These are phyloP conservation scores for Wickerhamomyces sydowiorum DNA, from an alignment of 805 yeast genomes.

Conservation along the genomic window DNA sequence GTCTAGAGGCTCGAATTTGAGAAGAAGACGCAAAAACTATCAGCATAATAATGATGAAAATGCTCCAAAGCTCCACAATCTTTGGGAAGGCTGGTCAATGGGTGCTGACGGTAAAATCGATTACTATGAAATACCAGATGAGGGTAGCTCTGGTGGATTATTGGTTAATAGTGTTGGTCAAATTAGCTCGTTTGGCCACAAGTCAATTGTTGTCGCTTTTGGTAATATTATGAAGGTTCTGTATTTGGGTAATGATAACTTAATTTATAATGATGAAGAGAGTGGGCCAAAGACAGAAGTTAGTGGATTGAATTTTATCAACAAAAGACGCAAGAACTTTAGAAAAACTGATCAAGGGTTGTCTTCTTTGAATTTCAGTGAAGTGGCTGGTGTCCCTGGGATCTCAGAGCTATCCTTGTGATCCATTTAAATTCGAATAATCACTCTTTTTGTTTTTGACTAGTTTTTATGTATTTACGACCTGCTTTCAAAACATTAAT, in stretches of 20 bases:
- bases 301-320: conserved; percentile 46
- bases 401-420: conserved; percentile 15
- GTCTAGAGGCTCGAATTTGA: conserved; percentile 9
- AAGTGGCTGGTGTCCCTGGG: conserved; percentile 17
- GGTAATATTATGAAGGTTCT: conserved; percentile 69
- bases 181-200: conserved; percentile 67
- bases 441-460: not conserved
- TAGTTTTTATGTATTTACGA: not conserved
- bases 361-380: conserved; percentile 16
- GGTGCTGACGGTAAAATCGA: conserved; percentile 58
- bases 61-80: conserved; percentile 31
- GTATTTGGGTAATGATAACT: conserved; percentile 70
- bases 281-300: conserved; percentile 33
- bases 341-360: conserved; percentile 9
- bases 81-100: conserved; percentile 84
- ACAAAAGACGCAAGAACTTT: conserved; percentile 37
- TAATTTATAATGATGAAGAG: conserved; percentile 54
- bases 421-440: not conserved
- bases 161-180: conserved; percentile 54
- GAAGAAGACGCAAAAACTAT: conserved; percentile 7
- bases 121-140: conserved; percentile 52
- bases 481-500: not conserved
- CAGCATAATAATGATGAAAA: conserved; percentile 8
- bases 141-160: conserved; percentile 34
- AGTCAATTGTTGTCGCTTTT: conserved; percentile 68